A percentile compares a stretch with the other conserved stretches of the same genome.
These are phyloP conservation scores for Silene latifolia DNA, from an alignment of 148 eudicot species.

Conservation along the genomic window DNA sequence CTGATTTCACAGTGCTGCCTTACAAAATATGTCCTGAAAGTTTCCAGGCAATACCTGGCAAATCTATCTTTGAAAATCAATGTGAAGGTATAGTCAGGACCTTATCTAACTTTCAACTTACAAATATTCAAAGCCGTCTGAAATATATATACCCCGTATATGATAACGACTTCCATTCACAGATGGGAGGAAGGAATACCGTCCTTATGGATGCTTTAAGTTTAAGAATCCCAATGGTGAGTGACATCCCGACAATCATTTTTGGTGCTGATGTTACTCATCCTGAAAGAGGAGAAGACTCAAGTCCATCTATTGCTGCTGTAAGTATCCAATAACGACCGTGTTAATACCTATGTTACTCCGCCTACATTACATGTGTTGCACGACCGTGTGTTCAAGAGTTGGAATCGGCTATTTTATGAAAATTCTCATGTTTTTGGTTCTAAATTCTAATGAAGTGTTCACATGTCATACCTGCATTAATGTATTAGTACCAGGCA, in stretches of 20 bases:
- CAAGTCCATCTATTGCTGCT: conserved; percentile 90
- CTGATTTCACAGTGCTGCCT: conserved; percentile 83
- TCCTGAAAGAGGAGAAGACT: conserved; percentile 82
- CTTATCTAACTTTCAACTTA: not conserved
- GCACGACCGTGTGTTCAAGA: too few species aligned
- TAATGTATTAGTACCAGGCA: too few species aligned
- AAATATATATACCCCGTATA: too few species aligned
- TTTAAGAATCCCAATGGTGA: conserved; percentile 72
- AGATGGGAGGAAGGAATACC: conserved; percentile 87
- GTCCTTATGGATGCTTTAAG: conserved; percentile 72
- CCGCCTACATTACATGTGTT: too few species aligned
- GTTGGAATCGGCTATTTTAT: too few species aligned
- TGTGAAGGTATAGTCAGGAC: conserved; percentile 58
- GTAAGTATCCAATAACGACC: conserved; percentile 32
- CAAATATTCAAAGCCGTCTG: not conserved
- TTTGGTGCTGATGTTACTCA: conserved; percentile 98
- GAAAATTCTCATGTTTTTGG: too few species aligned
- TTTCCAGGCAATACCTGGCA: conserved; percentile 69
- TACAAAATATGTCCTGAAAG: conserved; percentile 65
- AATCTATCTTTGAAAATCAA: conserved; percentile 81
- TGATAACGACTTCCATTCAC: conserved; percentile 1
- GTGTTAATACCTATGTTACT: not conserved
- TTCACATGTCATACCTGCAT: too few species aligned
- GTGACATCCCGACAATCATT: conserved; percentile 83
- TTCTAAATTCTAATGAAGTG: too few species aligned